Evolutionary conservation across 1,139 yeast species (phyloP), one percentile per base, ranked within the genome.

Genomic region (Diutina scorzettiae): DNA sequence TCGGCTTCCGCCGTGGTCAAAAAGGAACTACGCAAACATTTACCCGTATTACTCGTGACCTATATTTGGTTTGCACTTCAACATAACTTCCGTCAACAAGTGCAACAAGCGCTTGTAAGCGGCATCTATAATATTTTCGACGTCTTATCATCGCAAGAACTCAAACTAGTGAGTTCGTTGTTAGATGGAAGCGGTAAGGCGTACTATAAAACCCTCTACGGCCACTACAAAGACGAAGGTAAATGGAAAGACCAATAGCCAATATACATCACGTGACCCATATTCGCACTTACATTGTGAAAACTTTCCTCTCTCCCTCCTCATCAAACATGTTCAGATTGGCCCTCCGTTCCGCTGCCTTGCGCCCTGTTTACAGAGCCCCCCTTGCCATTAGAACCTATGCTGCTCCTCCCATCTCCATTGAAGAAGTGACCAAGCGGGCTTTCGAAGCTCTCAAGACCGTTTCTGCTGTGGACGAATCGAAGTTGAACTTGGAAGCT

Each of bases 171-270:
- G n/a, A 82, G 75, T 51, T 68, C 79, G 3, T 67, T 79, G n/a
- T 62, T 89, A 53, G 96, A 89, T 51, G 58, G 65, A 21, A 73
- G 83, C 37, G 84, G 94, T 1, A 73, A 83, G 48, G 69, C 79
- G 2, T 76, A 80, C 51, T 82, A 78, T 64, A 79, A 73, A 54
- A 63, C 75, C 0, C 53, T 87, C 37, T 85, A 82, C 52, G 73
- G 74, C 5, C 86, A 81, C 48, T 91, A 86, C 60, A 76, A 75
- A 56, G 78, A 73, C 50, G 71, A 71, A 48, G 96, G 96, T 44
- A 85, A 82, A 57, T 89, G 97, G 97, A 76, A 63, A 46, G 86
- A 78, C 71, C n/a, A n/a, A n/a, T n/a, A n/a, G n/a, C n/a, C n/a
- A n/a, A n/a, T n/a, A n/a, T n/a, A n/a, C n/a, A n/a, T 24, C 30